Evolutionary conservation across 1,284 basidiomycete genomes (phyloP).

Genomic region (Amylostereum areolatum): DNA sequence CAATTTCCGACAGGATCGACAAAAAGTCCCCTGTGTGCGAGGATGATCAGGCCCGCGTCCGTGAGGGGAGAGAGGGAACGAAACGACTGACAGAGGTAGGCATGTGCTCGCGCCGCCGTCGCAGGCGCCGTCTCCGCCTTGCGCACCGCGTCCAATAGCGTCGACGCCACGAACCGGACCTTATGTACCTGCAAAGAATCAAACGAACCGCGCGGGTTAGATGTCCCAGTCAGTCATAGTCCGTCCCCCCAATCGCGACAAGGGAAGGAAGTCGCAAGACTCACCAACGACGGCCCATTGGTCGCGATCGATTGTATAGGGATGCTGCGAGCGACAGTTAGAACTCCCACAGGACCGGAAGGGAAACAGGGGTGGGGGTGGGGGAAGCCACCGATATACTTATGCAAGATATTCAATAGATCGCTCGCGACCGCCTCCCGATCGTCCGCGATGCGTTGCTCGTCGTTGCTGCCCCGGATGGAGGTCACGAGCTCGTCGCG

Average conservation of each 20-base stretch:
- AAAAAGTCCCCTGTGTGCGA: constrained; percentile 73
- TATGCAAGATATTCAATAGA: constrained; percentile 76
- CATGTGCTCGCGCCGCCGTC: constrained; percentile 72
- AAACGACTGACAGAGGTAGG: constrained; percentile 63
- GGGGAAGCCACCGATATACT: constrained; percentile 29
- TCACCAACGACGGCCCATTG: constrained; percentile 74
- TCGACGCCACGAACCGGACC: constrained; percentile 85
- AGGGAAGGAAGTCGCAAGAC: constrained; percentile 13
- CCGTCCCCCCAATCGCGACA: not conserved
- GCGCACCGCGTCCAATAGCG: constrained; percentile 78
- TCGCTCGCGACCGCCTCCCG: constrained; percentile 74
- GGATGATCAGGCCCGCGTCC: constrained; percentile 3
- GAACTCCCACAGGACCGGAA: constrained; percentile 1
- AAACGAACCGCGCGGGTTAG: constrained; percentile 6
- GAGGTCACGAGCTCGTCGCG: constrained; percentile 73
- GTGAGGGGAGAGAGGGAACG: constrained; percentile 6
- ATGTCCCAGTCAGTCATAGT: not conserved
- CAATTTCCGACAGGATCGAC: constrained; percentile 83
- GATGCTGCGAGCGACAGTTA: constrained; percentile 44
- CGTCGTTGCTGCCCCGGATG: constrained; percentile 59
- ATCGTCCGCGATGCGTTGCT: constrained; percentile 60
- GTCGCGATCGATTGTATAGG: constrained; percentile 88
- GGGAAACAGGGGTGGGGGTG: not conserved
- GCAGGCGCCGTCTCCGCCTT: constrained; percentile 73
- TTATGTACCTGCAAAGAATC: constrained; percentile 58